Percentiles rank a stretch among this genome's conserved stretches.
Evolutionary conservation across 495 filamentous ascomycete species (phyloP).

Genomic region (Penicillium tannophilum): DNA sequence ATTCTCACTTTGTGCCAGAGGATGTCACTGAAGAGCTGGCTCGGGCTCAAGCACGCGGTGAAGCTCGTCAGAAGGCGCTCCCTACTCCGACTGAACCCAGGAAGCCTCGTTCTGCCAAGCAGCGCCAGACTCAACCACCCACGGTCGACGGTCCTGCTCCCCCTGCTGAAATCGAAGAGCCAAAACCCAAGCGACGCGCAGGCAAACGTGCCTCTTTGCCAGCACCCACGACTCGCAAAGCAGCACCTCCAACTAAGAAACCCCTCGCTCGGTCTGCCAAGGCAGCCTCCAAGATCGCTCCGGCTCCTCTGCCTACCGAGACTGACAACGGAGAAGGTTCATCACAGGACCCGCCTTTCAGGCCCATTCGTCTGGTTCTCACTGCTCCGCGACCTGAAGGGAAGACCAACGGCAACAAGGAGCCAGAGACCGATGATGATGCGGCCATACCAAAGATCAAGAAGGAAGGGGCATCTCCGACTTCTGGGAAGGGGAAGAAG

Average conservation of each 20-base stretch:
- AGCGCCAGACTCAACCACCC: constrained; percentile 5
- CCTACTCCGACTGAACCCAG: constrained; percentile 11
- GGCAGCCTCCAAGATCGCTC: not conserved
- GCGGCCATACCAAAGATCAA: not conserved
- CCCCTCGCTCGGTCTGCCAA: not conserved
- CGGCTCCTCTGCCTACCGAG: not conserved
- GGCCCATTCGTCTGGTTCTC: not conserved
- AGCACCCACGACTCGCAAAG: not conserved
- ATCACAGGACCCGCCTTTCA: not conserved
- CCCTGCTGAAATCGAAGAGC: not conserved
- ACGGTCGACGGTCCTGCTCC: not conserved
- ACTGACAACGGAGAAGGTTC: not conserved
- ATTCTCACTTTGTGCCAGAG: constrained; percentile 16
- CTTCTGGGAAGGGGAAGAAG: constrained; percentile 11
- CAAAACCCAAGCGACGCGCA: constrained; percentile 8
- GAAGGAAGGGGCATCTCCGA: not conserved
- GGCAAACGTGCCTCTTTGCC: constrained; percentile 8
- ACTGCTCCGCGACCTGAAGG: constrained; percentile 3
- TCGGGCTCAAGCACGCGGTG: constrained; percentile 2
- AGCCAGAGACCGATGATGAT: not conserved
- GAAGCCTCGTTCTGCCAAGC: constrained; percentile 17
- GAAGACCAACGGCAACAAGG: not conserved
- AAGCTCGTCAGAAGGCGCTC: not conserved
- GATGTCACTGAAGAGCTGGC: constrained; percentile 22
- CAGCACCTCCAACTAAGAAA: not conserved